Percentiles rank a stretch among this genome's conserved stretches.
Evolutionary conservation across 768 basidiomycete genomes (phyloP).

Genomic region (Pleurotus platypus): DNA sequence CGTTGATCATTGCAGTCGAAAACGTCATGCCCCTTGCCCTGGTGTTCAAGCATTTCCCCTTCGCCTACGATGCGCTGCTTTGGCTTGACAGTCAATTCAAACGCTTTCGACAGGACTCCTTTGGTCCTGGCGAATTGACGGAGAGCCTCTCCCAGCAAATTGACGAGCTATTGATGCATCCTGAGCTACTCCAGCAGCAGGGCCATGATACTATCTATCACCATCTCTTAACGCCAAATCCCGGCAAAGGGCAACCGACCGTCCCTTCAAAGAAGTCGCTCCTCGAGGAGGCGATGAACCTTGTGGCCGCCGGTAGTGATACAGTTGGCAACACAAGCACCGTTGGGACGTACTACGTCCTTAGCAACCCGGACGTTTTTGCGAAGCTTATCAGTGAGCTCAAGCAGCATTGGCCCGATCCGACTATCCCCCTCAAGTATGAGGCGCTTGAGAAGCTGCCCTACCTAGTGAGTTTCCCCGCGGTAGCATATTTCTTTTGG

Average conservation of each 20-base stretch:
- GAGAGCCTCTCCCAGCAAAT: constrained; percentile 17
- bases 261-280: constrained; percentile 15
- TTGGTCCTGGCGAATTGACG: constrained; percentile 14
- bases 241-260: constrained; percentile 8
- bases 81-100: constrained; percentile 13
- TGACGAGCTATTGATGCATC: constrained; percentile 22
- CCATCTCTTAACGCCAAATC: constrained; percentile 19
- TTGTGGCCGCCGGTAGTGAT: constrained; percentile 30
- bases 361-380: constrained; percentile 16
- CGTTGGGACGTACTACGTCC: constrained; percentile 21
- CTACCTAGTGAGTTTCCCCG: constrained; percentile 26
- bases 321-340: constrained; percentile 23
- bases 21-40: constrained; percentile 5
- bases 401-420: constrained; percentile 28
- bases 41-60: constrained; percentile 19
- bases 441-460: constrained; percentile 31
- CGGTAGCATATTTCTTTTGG: neutral
- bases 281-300: constrained; percentile 17
- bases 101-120: constrained; percentile 12
- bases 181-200: constrained; percentile 17
- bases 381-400: constrained; percentile 24
- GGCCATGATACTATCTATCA: constrained; percentile 36
- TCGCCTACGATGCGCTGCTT: constrained; percentile 14
- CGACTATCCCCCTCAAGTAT: constrained; percentile 19
- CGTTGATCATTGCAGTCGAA: constrained; percentile 19